phyloP scores from a whole-genome alignment of 2,329 filamentous ascomycete genomes.

The Fusarium paranaense region DNA sequence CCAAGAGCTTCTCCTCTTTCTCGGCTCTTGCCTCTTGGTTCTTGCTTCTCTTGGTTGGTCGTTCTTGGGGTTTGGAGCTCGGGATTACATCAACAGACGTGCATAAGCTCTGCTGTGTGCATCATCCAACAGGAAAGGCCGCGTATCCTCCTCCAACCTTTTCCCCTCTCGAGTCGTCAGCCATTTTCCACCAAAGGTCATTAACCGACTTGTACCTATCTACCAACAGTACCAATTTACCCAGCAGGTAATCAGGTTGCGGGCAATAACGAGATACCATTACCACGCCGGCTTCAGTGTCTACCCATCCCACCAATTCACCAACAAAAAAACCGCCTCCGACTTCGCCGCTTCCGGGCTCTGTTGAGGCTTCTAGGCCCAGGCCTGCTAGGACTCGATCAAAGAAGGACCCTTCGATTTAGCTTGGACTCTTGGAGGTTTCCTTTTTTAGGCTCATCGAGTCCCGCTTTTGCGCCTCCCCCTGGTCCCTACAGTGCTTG shows the following conservation, averaged over 20 bases:
- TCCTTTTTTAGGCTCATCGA: constrained; percentile 26
- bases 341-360: neutral
- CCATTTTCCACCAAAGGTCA: neutral
- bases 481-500: constrained; percentile 21
- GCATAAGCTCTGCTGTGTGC: constrained; percentile 8
- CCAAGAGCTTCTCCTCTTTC: constrained; percentile 3
- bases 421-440: neutral
- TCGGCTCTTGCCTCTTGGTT: neutral
- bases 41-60: constrained; percentile 6
- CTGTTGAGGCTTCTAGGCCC: neutral
- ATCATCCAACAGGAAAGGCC: constrained; percentile 30
- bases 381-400: constrained; percentile 4
- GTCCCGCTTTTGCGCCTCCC: constrained; percentile 35
- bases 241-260: neutral
- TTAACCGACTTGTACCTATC: neutral
- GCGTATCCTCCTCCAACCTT: constrained; percentile 16
- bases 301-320: neutral
- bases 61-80: neutral
- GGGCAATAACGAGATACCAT: neutral
- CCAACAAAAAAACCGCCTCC: neutral
- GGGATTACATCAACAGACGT: constrained; percentile 10
- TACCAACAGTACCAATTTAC: neutral
- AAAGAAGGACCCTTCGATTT: constrained; percentile 8
- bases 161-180: neutral
- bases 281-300: neutral